These are phyloP conservation scores for Hirschfeldia incana DNA, from an alignment of 345 rosid genomes.

Conservation along the genomic window DNA sequence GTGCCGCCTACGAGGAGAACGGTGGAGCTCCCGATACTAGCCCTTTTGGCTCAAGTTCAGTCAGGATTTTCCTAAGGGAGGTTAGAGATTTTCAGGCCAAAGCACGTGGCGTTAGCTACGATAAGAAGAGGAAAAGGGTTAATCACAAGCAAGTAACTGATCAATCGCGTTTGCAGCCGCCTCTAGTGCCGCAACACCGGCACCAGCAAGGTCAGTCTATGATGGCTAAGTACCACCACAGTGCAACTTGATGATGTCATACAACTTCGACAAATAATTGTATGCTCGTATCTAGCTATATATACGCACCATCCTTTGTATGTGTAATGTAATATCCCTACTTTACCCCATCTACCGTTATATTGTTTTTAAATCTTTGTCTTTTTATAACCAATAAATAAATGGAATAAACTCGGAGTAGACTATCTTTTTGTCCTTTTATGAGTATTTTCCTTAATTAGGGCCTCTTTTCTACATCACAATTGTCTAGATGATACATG, in stretches of 20 bases:
- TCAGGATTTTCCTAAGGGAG: constrained; percentile 37
- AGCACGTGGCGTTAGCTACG: constrained; percentile 40
- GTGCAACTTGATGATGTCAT: constrained; percentile 24
- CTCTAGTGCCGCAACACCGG: constrained; percentile 20
- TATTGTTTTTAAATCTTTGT: neutral
- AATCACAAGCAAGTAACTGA: constrained; percentile 32
- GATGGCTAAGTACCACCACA: constrained; percentile 35
- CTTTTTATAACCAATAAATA: neutral
- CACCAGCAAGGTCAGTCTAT: constrained; percentile 33
- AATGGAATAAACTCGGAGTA: neutral
- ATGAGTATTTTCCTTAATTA: neutral
- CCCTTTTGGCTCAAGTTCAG: constrained; percentile 42
- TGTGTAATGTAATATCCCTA: constrained; percentile 5
- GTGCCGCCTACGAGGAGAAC: constrained; percentile 43
- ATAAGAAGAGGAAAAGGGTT: constrained; percentile 47
- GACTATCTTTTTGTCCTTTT: neutral
- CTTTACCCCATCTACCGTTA: neutral
- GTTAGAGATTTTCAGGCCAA: constrained; percentile 42
- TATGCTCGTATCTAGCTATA: constrained; percentile 5
- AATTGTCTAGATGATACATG: neutral
- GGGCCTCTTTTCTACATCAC: neutral
- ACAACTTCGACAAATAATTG: neutral
- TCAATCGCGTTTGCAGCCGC: constrained; percentile 14
- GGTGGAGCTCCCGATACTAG: constrained; percentile 41
- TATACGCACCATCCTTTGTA: constrained; percentile 9